A percentile compares a stretch with the other conserved stretches of the same genome.
Conservation (phyloP, 768 basidiomycete genomes). For the Pleurotus djamor region DNA sequence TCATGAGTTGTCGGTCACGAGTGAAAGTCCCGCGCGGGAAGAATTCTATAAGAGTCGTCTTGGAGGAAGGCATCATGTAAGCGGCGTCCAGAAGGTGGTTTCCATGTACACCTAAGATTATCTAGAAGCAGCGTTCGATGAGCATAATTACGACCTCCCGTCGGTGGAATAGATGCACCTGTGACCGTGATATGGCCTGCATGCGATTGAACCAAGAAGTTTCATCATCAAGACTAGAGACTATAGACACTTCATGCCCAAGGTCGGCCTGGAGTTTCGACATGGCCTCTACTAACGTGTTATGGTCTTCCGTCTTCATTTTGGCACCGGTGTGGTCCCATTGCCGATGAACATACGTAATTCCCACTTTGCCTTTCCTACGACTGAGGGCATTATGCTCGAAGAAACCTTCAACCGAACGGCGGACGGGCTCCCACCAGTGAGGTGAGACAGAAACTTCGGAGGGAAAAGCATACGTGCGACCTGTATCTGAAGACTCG, state of each 20-base stretch:
- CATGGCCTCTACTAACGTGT: slow-evolving; percentile 58
- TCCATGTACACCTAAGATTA: slow-evolving; percentile 61
- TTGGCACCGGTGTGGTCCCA: slow-evolving; percentile 36
- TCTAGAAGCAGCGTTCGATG: slow-evolving; percentile 27
- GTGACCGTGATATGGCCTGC: slow-evolving; percentile 63
- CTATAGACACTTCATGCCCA: slow-evolving; percentile 54
- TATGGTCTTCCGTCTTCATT: slow-evolving; percentile 52
- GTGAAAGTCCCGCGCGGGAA: slow-evolving; percentile 68
- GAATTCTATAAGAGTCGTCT: slow-evolving; percentile 73
- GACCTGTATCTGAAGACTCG: slow-evolving; percentile 18
- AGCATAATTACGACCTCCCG: slow-evolving; percentile 7
- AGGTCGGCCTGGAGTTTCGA: slow-evolving; percentile 44
- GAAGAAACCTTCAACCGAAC: slow-evolving; percentile 41
- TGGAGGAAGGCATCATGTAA: slow-evolving; percentile 62
- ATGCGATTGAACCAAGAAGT: slow-evolving; percentile 64
- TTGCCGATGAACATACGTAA: slow-evolving; percentile 59
- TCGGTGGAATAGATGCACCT: slow-evolving; percentile 38
- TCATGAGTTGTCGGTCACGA: slow-evolving; percentile 58
- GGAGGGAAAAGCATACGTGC: slow-evolving; percentile 40
- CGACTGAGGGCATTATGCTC: slow-evolving; percentile 33
- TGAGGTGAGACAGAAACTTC: slow-evolving; percentile 40
- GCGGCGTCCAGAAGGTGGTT: slow-evolving; percentile 63
- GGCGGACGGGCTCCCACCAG: slow-evolving; percentile 71
- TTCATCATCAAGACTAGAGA: slow-evolving; percentile 40
- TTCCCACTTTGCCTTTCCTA: slow-evolving; percentile 43